Evolutionary conservation across 768 basidiomycete species (phyloP), one percentile per base, ranked within the genome.

Genomic region (Naganishia friedmannii): DNA sequence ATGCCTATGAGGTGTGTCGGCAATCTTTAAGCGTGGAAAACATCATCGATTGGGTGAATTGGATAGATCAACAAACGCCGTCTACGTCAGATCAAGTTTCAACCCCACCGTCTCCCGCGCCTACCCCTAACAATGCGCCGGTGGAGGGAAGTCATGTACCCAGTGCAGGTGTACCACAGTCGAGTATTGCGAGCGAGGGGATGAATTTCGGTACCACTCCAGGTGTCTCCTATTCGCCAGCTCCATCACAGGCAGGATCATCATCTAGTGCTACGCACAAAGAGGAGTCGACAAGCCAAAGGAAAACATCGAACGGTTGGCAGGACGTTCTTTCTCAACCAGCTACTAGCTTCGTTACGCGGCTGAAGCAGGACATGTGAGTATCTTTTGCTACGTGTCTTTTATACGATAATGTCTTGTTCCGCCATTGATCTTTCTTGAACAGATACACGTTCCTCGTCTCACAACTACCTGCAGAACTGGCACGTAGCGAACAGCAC

Each of bases 1-100:
- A 88, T 76, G 86, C 92, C 26, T 93, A 93, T 80, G 86, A 87
- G 66, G 83, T 87, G 57, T 92, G 90, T 83, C 86, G 86, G 75
- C 87, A 86, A 70, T 90, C 89, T 48, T 88, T 95, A 82, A 85
- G 84, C 54, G 84, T 89, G 74, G 88, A 90, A 69, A 90, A 87
- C 55, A 88, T 94, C 77, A 79, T 85, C 58, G 85, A 85, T 60
- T 93, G 91, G 90, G 84, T 93, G 46, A 84, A 88, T 72, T 93
- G 93, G 81, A 82, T 90, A 58, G 88, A 89, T 74, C 39, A 17
- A 29, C 60, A 63, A 29, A 26, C 32, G 21, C 60, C 60, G 23
- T 6, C 23, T 10, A 12, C 23, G 15, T 42, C 21, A 15, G 60
- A 45, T 42, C 39, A 45, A 37, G n/a, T 13, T 2, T 45, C 60